Base-by-base conservation (phyloP, 805 yeast species). In the Candida glaebosa region DNA sequence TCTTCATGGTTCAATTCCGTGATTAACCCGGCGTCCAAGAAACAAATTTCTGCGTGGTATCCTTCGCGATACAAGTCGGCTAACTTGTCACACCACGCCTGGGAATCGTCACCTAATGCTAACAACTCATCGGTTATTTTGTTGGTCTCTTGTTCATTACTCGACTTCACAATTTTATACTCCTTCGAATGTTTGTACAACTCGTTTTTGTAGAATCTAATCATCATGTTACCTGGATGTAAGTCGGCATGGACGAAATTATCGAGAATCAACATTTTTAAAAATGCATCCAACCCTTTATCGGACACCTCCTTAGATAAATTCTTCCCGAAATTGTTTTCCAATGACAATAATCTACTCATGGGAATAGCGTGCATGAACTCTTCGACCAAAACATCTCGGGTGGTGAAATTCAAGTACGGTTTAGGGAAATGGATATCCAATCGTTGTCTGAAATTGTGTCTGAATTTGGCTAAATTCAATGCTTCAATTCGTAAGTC, bases 221-320 rank as follows among this genome's bases (percentile, higher is more conserved):
- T 77, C 71, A 89, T 78, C 56, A 93, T 87, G 60, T 93, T 93
- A 3, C 99, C 99, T 0, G 99, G 97, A 52, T 93, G 99, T 44
- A 93, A 70, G 65, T 93, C 99, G 0, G 98, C 91, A 60, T 93
- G 99, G 34, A 90, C 87, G 61, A 93, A 93, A 60, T 93, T 90
- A 65, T 93, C 95, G 40, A 91, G 63, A 39, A 93, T 84, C 47
- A 93, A 71, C 99, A 93, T 93, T 53, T 89, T 85, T 48, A 93
- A 69, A 53, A 93, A 93, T 3, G 97, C 86, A 58, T 93, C 96
- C 18, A 93, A 78, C 6, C 96, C 86, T 47, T 84, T 84, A 54
- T 86, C 89, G 54, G 89, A 82, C 20, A 83, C 70, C 53, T 78
- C 81, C 50, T 81, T 82, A 12, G 90, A 81, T 32, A 87, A 52